These are phyloP conservation scores for Dactylis glomerata DNA, from an alignment of 176 grass and related monocot species.

Conservation along the genomic window DNA sequence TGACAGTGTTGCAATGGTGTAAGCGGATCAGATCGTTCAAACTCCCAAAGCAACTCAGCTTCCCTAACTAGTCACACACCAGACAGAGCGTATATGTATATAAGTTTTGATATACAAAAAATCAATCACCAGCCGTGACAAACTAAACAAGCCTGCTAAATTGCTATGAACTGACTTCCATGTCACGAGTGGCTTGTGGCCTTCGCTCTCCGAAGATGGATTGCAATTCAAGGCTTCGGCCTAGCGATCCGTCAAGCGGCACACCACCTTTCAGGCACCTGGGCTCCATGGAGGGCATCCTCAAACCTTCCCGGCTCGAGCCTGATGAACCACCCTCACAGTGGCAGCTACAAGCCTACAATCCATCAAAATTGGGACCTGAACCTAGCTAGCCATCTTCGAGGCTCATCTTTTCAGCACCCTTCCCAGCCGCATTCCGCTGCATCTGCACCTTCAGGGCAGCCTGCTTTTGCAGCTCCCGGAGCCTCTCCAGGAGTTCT, in stretches of 20 bases:
- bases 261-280: background rate
- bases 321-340: background rate
- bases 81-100: background rate
- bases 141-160: background rate
- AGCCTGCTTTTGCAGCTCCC: slow-evolving; percentile 59
- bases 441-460: slow-evolving; percentile 48
- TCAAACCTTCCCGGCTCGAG: background rate
- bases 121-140: background rate
- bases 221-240: background rate
- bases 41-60: background rate
- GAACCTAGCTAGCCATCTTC: slow-evolving; percentile 38
- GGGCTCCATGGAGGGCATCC: background rate
- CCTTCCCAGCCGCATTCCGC: slow-evolving; percentile 36
- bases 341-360: slow-evolving; percentile 10
- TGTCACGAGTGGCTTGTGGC: background rate
- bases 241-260: background rate
- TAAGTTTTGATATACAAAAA: background rate
- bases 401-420: slow-evolving; percentile 27
- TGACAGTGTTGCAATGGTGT: background rate
- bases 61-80: background rate
- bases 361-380: background rate
- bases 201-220: background rate
- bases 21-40: background rate
- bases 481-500: slow-evolving; percentile 68
- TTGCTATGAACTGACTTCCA: background rate